Conservation (phyloP, 441 rosid species). For the Pelargonium cotyledonis region DNA sequence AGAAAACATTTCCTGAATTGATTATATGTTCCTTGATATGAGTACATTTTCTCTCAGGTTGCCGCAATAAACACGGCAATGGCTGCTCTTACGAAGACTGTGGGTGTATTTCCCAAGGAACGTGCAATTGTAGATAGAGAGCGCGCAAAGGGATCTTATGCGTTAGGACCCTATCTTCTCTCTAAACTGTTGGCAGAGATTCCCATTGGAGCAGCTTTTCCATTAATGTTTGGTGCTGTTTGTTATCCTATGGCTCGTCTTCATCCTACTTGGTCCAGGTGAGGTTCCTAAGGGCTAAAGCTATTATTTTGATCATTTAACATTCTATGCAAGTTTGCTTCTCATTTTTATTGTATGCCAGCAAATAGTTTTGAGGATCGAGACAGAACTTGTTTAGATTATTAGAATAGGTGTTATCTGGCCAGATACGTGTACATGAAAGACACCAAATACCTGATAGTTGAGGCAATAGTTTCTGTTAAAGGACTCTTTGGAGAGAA, state of each 20-base stretch:
- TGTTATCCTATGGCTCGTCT: conserved; percentile 92
- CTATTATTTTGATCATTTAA: conserved; percentile 7
- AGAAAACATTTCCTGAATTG: no score
- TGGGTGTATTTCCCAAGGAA: conserved; percentile 94
- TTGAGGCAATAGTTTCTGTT: no score
- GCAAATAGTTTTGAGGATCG: no score
- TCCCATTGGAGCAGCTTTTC: conserved; percentile 94
- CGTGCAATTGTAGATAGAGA: conserved; percentile 92
- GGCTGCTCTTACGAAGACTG: conserved; percentile 98
- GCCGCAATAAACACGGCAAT: conserved; percentile 95
- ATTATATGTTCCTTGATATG: no score
- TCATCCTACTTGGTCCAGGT: conserved; percentile 82
- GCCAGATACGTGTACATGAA: no score
- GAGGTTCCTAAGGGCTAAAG: conserved; percentile 5
- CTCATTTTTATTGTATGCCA: not conserved
- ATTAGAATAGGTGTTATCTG: no score
- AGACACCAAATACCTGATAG: no score
- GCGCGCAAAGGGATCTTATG: conserved; percentile 84
- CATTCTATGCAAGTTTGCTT: not conserved
- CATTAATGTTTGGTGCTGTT: conserved; percentile 85
- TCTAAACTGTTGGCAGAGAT: conserved; percentile 87
- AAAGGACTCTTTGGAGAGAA: no score
- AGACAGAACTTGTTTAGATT: no score
- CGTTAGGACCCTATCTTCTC: conserved; percentile 82
- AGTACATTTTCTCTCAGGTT: conserved; percentile 38